These are phyloP conservation scores for Alternaria viburni DNA, from an alignment of 2,329 filamentous ascomycete genomes.

Conservation along the genomic window DNA sequence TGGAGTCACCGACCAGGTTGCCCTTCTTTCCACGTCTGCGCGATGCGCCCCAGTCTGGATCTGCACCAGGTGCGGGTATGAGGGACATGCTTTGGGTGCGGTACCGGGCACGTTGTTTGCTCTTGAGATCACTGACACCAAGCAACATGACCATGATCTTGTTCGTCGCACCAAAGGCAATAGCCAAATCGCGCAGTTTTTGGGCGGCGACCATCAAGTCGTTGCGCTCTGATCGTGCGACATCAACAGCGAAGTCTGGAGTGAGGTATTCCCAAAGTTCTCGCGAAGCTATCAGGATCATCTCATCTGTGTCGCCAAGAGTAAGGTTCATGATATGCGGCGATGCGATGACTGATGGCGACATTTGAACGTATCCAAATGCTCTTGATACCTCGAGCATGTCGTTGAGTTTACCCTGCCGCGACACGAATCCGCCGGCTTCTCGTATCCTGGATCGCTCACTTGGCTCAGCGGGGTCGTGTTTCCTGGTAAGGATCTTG, in stretches of 20 bases:
- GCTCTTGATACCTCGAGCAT: slow-evolving; percentile 88
- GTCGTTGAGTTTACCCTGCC: slow-evolving; percentile 93
- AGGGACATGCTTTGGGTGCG: slow-evolving; percentile 85
- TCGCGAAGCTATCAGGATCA: slow-evolving; percentile 86
- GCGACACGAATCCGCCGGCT: slow-evolving; percentile 93
- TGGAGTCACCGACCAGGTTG: slow-evolving; percentile 76
- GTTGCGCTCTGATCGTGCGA: slow-evolving; percentile 81
- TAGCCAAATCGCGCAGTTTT: slow-evolving; percentile 91
- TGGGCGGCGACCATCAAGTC: slow-evolving; percentile 96
- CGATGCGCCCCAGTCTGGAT: slow-evolving; percentile 71
- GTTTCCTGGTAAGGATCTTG: slow-evolving; percentile 84
- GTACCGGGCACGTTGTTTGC: slow-evolving; percentile 76
- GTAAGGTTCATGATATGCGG: slow-evolving; percentile 81
- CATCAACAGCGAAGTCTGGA: slow-evolving; percentile 88
- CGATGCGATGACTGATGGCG: slow-evolving; percentile 90
- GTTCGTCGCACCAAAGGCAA: slow-evolving; percentile 89
- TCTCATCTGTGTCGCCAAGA: slow-evolving; percentile 88
- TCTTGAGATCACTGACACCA: slow-evolving; percentile 88
- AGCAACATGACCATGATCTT: slow-evolving; percentile 99
- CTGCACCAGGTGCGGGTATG: slow-evolving; percentile 72
- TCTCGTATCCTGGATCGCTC: slow-evolving; percentile 91
- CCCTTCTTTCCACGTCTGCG: slow-evolving; percentile 66
- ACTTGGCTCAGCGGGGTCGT: slow-evolving; percentile 84
- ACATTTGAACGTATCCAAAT: slow-evolving; percentile 92
- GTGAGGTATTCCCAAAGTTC: slow-evolving; percentile 96